Conservation (phyloP, 2,329 filamentous ascomycete genomes). For the Orbilia blumenaviensis region DNA sequence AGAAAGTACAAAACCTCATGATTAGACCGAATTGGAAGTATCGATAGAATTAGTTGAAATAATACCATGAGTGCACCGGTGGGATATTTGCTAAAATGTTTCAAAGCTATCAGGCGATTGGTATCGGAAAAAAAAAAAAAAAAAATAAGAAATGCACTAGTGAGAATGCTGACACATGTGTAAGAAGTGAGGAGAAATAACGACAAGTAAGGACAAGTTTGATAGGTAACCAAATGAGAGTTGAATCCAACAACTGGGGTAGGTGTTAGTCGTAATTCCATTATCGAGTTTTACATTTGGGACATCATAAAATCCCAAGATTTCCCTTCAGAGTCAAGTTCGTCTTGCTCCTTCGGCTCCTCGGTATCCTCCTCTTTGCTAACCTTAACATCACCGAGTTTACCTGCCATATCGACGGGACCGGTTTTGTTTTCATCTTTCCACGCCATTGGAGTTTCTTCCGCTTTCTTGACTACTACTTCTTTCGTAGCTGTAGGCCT, state of each 20-base stretch:
- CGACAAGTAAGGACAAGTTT: too few species aligned
- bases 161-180: too few species aligned
- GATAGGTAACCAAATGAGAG: too few species aligned
- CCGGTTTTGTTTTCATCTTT: not conserved
- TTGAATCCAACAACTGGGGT: not conserved
- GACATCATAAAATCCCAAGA: slow-evolving; percentile 53
- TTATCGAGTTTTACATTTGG: slow-evolving; percentile 28
- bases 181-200: too few species aligned
- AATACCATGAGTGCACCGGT: too few species aligned
- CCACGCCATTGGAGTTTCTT: not conserved
- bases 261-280: not conserved
- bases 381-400: not conserved
- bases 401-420: not conserved
- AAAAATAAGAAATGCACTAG: too few species aligned
- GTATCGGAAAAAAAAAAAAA: too few species aligned
- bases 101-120: too few species aligned
- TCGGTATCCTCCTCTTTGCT: not conserved
- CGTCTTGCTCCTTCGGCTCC: slow-evolving; percentile 1
- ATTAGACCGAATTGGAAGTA: too few species aligned
- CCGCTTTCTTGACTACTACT: not conserved
- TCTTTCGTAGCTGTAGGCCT: not conserved
- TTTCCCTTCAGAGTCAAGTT: slow-evolving; percentile 41
- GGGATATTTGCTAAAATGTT: too few species aligned
- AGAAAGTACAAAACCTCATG: too few species aligned
- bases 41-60: too few species aligned